Evolutionary conservation across 208 protist species (phyloP).

Genomic region (Wallacemonas rigidus): DNA sequence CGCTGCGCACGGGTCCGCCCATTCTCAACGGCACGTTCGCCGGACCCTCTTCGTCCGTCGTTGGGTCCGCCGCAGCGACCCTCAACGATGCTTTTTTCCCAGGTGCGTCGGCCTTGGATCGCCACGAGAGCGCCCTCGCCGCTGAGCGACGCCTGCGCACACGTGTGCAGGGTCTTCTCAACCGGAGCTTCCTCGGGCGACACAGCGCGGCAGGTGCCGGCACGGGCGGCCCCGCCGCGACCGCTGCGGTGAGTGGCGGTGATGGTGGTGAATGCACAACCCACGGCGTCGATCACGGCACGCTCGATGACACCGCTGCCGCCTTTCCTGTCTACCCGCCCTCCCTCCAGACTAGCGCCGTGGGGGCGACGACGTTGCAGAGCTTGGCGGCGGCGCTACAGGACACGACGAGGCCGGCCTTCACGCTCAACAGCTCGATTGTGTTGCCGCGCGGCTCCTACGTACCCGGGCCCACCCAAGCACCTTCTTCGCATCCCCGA

Average conservation of each 20-base stretch:
- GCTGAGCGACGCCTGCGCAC: background rate
- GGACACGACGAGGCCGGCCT: background rate
- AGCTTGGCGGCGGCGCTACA: conserved; percentile 13
- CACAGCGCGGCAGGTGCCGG: background rate
- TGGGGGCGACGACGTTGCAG: background rate
- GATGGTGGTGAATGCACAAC: background rate
- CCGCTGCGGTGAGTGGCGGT: background rate
- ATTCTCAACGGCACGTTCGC: conserved; percentile 12
- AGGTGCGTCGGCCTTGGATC: background rate
- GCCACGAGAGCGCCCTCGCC: background rate
- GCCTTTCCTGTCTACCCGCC: too few relatives aligned
- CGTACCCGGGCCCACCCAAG: background rate
- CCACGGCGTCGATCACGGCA: too few relatives aligned
- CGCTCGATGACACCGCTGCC: too few relatives aligned
- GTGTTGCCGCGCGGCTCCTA: conserved; percentile 14
- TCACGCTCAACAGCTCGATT: conserved; percentile 18
- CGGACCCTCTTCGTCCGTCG: background rate
- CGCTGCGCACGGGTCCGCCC: background rate
- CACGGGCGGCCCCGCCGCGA: background rate
- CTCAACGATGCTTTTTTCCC: conserved; percentile 5
- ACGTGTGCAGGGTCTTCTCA: conserved; percentile 3
- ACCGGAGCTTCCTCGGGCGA: conserved; percentile 17
- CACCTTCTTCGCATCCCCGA: background rate
- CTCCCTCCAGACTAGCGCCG: too few relatives aligned
- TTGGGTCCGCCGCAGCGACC: background rate